A percentile compares a stretch with the other conserved stretches of the same genome.
These are phyloP conservation scores for Macadamia tetraphylla DNA, from an alignment of 164 flowering plant genomes.

Conservation along the genomic window DNA sequence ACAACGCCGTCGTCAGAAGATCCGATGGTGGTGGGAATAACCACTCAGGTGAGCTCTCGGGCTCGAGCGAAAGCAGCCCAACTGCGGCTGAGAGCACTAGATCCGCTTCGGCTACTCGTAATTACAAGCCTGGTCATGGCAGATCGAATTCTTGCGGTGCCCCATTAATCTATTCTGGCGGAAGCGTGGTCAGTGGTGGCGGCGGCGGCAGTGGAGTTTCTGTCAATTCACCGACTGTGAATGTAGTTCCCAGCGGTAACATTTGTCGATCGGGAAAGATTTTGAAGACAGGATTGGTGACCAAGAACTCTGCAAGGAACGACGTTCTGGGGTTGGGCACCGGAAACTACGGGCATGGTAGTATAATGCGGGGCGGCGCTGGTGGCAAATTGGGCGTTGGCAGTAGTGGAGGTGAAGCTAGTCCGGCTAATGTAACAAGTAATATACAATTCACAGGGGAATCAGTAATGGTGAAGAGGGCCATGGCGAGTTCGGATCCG, in stretches of 20 bases:
- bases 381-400: constrained; percentile 9
- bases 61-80: constrained; percentile 33
- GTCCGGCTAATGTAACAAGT: constrained; percentile 9
- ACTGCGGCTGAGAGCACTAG: constrained; percentile 22
- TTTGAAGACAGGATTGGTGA: constrained; percentile 34
- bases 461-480: constrained; percentile 21
- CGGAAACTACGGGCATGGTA: constrained; percentile 84
- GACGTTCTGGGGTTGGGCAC: constrained; percentile 68
- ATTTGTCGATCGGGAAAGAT: constrained; percentile 64
- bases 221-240: constrained; percentile 24
- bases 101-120: constrained; percentile 24
- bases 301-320: constrained; percentile 19
- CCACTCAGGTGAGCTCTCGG: constrained; percentile 59
- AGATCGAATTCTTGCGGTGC: constrained; percentile 47
- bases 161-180: constrained; percentile 49
- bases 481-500: constrained; percentile 40
- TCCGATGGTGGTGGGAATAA: constrained; percentile 16
- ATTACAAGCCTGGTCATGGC: constrained; percentile 34
- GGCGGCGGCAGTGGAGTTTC: constrained; percentile 16
- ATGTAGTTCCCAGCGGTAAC: constrained; percentile 49
- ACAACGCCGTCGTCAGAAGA: constrained; percentile 16
- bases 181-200: constrained; percentile 8
- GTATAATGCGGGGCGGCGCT: constrained; percentile 58
- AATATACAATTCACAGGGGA: constrained; percentile 22
- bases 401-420: constrained; percentile 3